phyloP scores from a whole-genome alignment of 2,329 filamentous ascomycete species.

The Magnaporthales sp. region DNA sequence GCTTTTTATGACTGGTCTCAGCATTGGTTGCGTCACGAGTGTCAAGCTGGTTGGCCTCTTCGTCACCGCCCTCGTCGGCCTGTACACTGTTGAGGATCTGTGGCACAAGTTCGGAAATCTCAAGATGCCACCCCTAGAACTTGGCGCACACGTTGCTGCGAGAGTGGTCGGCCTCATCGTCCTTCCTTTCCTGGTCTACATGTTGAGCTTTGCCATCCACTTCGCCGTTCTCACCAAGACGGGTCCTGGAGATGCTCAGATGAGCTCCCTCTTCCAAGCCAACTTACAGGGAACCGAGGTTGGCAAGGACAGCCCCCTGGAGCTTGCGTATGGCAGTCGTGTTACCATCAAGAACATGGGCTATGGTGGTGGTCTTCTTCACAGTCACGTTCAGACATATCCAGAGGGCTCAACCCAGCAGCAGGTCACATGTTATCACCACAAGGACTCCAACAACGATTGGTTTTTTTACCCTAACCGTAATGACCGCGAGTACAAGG shows the following conservation, averaged over 20 bases:
- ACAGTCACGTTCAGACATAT: conserved; percentile 93
- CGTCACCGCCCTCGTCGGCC: conserved; percentile 84
- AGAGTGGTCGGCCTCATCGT: conserved; percentile 82
- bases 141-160: conserved; percentile 70
- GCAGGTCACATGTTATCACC: conserved; percentile 98
- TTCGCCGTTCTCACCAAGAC: conserved; percentile 90
- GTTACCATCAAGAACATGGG: conserved; percentile 98
- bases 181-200: conserved; percentile 83
- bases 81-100: conserved; percentile 93
- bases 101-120: conserved; percentile 97
- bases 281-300: conserved; percentile 92
- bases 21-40: conserved; percentile 95
- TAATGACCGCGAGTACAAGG: conserved; percentile 60
- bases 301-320: conserved; percentile 86
- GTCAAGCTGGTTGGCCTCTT: conserved; percentile 98
- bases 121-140: conserved; percentile 67
- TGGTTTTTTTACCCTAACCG: conserved; percentile 99
- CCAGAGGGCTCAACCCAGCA: conserved; percentile 91
- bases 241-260: conserved; percentile 96
- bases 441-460: conserved; percentile 99
- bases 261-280: conserved; percentile 98
- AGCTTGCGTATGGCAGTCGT: conserved; percentile 81
- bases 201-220: conserved; percentile 91
- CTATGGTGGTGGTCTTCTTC: conserved; percentile 90
- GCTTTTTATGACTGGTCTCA: conserved; percentile 87